phyloP scores from a whole-genome alignment of 2,329 filamentous ascomycete species.

The Ceratocystis destructans region DNA sequence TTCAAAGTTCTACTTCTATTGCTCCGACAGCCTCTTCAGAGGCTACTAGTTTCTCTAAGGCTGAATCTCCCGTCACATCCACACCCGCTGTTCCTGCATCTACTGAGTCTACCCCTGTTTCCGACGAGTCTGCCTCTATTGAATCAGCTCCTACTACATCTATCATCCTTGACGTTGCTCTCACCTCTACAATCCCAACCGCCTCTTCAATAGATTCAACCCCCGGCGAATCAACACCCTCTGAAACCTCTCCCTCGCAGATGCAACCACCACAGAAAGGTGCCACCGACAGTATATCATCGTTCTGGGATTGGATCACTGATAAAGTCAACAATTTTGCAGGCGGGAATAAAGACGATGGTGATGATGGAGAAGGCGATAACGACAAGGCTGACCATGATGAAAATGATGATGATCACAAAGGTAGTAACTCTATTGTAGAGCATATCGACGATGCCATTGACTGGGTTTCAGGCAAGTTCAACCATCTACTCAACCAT shows the following conservation, averaged over 20 bases:
- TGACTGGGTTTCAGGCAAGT: slow-evolving; percentile 39
- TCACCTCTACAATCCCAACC: not conserved
- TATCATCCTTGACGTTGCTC: not conserved
- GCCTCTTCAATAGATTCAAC: not conserved
- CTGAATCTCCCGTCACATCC: not conserved
- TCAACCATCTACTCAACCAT: slow-evolving; percentile 28
- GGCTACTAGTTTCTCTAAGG: slow-evolving; percentile 21
- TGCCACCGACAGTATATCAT: slow-evolving; percentile 18
- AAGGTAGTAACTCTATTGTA: slow-evolving; percentile 24
- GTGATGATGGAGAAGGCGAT: slow-evolving; percentile 16
- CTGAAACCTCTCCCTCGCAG: not conserved
- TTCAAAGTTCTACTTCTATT: not conserved
- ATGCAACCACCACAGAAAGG: slow-evolving; percentile 18
- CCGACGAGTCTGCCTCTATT: not conserved
- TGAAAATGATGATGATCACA: slow-evolving; percentile 21
- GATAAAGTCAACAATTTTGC: slow-evolving; percentile 5
- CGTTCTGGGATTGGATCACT: slow-evolving; percentile 11
- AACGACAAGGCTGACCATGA: slow-evolving; percentile 13
- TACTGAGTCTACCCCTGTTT: slow-evolving; percentile 20
- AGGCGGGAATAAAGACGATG: slow-evolving; percentile 19
- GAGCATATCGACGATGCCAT: slow-evolving; percentile 30
- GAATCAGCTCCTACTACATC: not conserved
- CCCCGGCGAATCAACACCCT: not conserved
- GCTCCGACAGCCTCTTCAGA: slow-evolving; percentile 16
- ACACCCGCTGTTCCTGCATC: slow-evolving; percentile 17